Conservation (phyloP, 2,329 filamentous ascomycete species). For the Alternaria postmessia region DNA sequence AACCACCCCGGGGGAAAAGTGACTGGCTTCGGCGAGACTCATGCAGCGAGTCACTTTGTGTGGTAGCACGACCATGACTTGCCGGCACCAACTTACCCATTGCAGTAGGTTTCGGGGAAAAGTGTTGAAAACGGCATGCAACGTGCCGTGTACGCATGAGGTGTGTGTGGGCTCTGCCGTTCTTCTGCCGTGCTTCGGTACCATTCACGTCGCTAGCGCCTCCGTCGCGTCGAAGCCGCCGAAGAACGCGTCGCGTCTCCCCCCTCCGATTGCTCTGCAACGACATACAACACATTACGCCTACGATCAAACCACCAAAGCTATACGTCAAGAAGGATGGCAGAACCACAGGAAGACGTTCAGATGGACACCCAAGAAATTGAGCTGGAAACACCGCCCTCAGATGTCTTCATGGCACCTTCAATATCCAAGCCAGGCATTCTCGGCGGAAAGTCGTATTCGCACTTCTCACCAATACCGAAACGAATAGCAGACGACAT, state of each 20-base stretch:
- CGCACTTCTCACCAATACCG: slow-evolving; percentile 58
- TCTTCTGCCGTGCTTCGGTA: slow-evolving; percentile 8
- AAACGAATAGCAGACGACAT: slow-evolving; percentile 51
- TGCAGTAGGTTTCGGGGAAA: slow-evolving; percentile 21
- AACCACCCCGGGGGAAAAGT: background rate
- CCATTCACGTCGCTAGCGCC: slow-evolving; percentile 9
- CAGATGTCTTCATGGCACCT: slow-evolving; percentile 57
- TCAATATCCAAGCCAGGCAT: slow-evolving; percentile 54
- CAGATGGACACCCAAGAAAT: slow-evolving; percentile 48
- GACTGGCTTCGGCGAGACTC: slow-evolving; percentile 9
- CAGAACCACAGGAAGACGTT: slow-evolving; percentile 37
- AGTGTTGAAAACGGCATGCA: slow-evolving; percentile 31
- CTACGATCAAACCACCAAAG: background rate
- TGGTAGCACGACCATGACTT: slow-evolving; percentile 11
- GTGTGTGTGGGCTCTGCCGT: slow-evolving; percentile 15
- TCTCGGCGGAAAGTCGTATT: slow-evolving; percentile 57
- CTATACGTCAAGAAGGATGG: slow-evolving; percentile 28
- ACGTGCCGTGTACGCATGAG: slow-evolving; percentile 28
- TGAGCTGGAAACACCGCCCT: slow-evolving; percentile 46
- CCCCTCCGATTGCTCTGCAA: slow-evolving; percentile 10
- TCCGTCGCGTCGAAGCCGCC: slow-evolving; percentile 12
- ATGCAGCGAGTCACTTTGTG: slow-evolving; percentile 5
- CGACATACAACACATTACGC: slow-evolving; percentile 1
- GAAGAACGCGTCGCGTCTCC: slow-evolving; percentile 29
- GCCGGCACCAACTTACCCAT: slow-evolving; percentile 12